Evolutionary conservation across 805 yeast genomes (phyloP), one percentile per base, ranked within the genome.

Genomic region (Candida argentea): DNA sequence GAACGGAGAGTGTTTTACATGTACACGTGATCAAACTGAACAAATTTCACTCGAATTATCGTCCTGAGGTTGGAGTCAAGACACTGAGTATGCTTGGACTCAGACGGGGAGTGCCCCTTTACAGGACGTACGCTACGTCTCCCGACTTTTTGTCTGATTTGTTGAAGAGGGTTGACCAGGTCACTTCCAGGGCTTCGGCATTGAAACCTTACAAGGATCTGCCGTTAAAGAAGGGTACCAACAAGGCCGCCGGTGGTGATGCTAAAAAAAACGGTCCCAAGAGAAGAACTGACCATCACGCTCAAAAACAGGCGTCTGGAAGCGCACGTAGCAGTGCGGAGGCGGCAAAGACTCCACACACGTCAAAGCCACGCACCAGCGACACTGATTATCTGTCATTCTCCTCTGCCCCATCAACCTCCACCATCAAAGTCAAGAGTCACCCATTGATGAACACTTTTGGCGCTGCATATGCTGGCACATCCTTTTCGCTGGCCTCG

Each of bases 161-260:
- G 34, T 52, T 60, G 44, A 48, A 48, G 25, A 46, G 63, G 38
- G 52, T 60, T 31, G 64, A 60, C 29, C 31, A 31, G 18, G 52
- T 54, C 35, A 52, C 50, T 21, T 30, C 43, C 30, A 38, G 31
- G 23, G 28, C 31, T 13, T 29, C 29, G 15, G 33, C 20, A 16
- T 11, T 6, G 24, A 17, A 15, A 25, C 17, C 11, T 15, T n/a
- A 24, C 31, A 14, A 28, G 25, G 21, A 21, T 20, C 14, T 5
- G 16, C 18, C 26, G 20, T 15, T 15, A 24, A 29, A 24, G 17
- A n/a, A 11, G 9, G 13, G 15, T 13, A n/a, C 15, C 15, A 27
- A 27, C 11, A 22, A 16, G 8, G 14, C 18, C 12, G 8, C 20
- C 20, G 13, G 12, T 5, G 10, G 10, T 5, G 6, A 19, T 14